Conservation (phyloP, 139 green algal genomes). For the Chlamydomonas schloesseri region DNA sequence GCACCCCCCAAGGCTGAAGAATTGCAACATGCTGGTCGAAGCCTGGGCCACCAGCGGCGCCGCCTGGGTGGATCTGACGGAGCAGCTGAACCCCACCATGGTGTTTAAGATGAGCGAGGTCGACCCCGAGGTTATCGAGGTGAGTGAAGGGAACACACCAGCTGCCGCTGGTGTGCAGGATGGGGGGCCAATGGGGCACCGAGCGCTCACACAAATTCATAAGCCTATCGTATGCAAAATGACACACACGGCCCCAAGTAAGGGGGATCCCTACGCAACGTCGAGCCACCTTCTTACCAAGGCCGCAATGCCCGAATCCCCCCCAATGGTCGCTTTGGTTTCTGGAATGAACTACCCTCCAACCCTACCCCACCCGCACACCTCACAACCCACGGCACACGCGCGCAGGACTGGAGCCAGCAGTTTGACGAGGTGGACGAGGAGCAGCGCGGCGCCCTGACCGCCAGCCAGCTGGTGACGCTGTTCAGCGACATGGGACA, state of each 20-base stretch:
- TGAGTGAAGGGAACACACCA: not conserved
- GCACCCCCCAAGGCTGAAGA: constrained; percentile 6
- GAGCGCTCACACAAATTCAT: too few relatives aligned
- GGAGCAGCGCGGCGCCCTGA: not conserved
- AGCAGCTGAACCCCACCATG: constrained; percentile 43
- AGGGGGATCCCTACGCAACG: too few relatives aligned
- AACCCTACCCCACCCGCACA: not conserved
- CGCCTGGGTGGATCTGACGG: constrained; percentile 40
- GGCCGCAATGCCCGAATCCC: too few relatives aligned
- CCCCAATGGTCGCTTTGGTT: too few relatives aligned
- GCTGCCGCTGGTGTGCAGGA: too few relatives aligned
- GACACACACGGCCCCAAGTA: too few relatives aligned
- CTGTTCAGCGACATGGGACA: constrained; percentile 33
- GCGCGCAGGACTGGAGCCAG: not conserved
- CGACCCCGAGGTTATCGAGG: constrained; percentile 3
- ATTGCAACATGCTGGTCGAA: not conserved
- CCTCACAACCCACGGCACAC: not conserved
- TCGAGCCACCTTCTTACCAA: too few relatives aligned
- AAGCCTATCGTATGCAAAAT: too few relatives aligned
- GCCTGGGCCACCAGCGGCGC: constrained; percentile 8
- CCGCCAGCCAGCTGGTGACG: constrained; percentile 25
- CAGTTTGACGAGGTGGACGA: not conserved
- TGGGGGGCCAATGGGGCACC: too few relatives aligned
- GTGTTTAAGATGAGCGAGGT: constrained; percentile 23
- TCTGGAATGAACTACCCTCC: too few relatives aligned